Evolutionary conservation across 495 filamentous ascomycete genomes (phyloP), one percentile per base, ranked within the genome.

Genomic region (Jackrogersella multiformis): DNA sequence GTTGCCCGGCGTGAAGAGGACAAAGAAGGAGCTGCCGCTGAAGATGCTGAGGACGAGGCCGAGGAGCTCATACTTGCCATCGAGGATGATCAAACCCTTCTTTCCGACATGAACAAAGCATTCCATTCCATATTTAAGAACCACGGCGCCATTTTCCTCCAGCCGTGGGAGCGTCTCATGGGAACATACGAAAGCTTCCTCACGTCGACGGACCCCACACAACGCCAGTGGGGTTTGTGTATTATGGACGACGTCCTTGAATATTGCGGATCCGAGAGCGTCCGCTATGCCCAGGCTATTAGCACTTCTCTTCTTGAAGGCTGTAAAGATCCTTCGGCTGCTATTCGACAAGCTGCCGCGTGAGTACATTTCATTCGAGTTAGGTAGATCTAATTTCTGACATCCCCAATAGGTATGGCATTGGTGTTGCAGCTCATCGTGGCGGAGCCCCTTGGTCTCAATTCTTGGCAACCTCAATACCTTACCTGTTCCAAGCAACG

Each of bases 71-170:
- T 94, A 4, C 90, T 95, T 70, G 96, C 96, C 5, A 91, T 99
- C 32, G 96, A 99, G 77, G 96, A 99, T 68, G 96, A 99, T 74
- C 95, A 98, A 76, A 94, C 92, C 23, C 81, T 99, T 18, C 87
- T 99, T 46, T 97, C 94, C 7, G 96, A 99, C 73, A 99, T 99
- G 96, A 99, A 98, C 88, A 99, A 99, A 82, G 93, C 96, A 0
- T 99, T 97, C 86, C 96, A 99, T 77, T 95, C 92, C 42, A 93
- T 99, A 70, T 98, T 98, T 83, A 97, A 97, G 83, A 92, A 97
- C 82, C 92, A 96, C 72, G 90, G 92, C 57, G 83, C 86, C 15
- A 75, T 82, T 24, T 99, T 98, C 86, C 85, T 99, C 52, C 90
- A 87, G 7, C 78, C 90, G 41, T 98, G 94, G 94, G 88, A 95